Evolutionary conservation across 352 stramenopile genomes (phyloP), one percentile per base, ranked within the genome.

Genomic region (Globisporangium spiculum): DNA sequence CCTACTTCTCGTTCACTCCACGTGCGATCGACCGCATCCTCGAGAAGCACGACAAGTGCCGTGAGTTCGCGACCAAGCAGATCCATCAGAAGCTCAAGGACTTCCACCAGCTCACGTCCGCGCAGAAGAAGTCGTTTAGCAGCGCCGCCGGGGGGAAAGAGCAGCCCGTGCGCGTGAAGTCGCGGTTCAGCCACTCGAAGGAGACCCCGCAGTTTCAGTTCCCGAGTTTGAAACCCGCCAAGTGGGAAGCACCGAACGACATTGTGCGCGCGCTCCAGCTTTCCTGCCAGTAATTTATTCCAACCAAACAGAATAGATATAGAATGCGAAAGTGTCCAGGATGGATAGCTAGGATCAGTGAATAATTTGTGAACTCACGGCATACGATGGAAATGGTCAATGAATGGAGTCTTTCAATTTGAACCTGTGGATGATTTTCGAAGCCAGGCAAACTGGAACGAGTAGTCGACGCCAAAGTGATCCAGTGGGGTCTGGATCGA

Each of bases 1-100:
- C 83, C 1, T 88, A 90, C 52, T 89, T 90, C 24, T 90, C 83
- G 1, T 91, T 91, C 62, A 91, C 81, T 0, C 74, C 79, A 12
- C 79, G 82, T 18, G 78, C 81, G 18, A 75, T 88, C 24, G 83
- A 89, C 55, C 78, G 78, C 24, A 85, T 91, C 38, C 68, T 80
- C 34, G 79, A 86, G 50, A 86, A 84, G 44, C 84, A 78, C 67
- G 74, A 82, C 27, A 81, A 77, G 58, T 88, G 66, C 53, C 66
- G 66, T 20, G 75, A 84, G 10, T 60, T 80, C 53, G 76, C 82
- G 59, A 62, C 72, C 41, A 68, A 71, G 30, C 76, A 87, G 59
- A 75, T 90, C 24, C 79, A 86, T 8, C 73, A 86, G 41, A 84
- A 86, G 62, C 73, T 86, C 57, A 83, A 77, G 61, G 77, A 78